Evolutionary conservation across 1,284 basidiomycete genomes (phyloP).

Genomic region (Singerocomus rubriflavus): DNA sequence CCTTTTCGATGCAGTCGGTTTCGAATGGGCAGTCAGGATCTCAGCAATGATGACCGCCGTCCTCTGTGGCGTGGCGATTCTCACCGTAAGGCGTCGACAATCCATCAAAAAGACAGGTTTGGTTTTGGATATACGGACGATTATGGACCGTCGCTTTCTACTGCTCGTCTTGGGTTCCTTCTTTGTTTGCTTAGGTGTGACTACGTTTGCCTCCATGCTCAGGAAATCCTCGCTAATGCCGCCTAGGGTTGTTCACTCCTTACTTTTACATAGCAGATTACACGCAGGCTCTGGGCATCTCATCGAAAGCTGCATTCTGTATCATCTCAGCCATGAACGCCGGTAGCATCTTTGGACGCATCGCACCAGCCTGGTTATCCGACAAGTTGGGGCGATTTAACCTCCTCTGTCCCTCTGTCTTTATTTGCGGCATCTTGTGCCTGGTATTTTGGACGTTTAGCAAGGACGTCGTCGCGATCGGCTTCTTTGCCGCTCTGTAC

Average conservation of each 20-base stretch:
- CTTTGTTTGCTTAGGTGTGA: slow-evolving; percentile 46
- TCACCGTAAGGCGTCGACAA: slow-evolving; percentile 37
- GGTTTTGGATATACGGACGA: slow-evolving; percentile 33
- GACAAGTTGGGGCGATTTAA: slow-evolving; percentile 63
- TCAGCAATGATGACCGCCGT: slow-evolving; percentile 42
- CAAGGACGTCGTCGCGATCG: slow-evolving; percentile 39
- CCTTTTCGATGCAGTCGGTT: slow-evolving; percentile 54
- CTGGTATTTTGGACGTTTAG: slow-evolving; percentile 57
- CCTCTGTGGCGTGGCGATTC: slow-evolving; percentile 40
- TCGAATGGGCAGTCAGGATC: slow-evolving; percentile 58
- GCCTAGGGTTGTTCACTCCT: slow-evolving; percentile 60
- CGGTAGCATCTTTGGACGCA: slow-evolving; percentile 58
- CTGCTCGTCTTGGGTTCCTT: slow-evolving; percentile 47
- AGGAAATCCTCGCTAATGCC: slow-evolving; percentile 39
- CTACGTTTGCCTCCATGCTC: not conserved
- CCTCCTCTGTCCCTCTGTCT: slow-evolving; percentile 55
- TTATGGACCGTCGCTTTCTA: slow-evolving; percentile 44
- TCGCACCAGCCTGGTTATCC: slow-evolving; percentile 58
- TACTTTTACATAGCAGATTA: slow-evolving; percentile 63
- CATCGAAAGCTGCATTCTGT: slow-evolving; percentile 43
- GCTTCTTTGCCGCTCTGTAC: slow-evolving; percentile 54
- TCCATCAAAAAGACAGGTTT: slow-evolving; percentile 21
- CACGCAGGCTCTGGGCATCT: slow-evolving; percentile 39
- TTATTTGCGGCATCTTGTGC: slow-evolving; percentile 56
- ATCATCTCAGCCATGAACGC: slow-evolving; percentile 63